Evolutionary conservation across 2,329 filamentous ascomycete species (phyloP), one percentile per base, ranked within the genome.

Genomic region (Chaetomium strumarium): DNA sequence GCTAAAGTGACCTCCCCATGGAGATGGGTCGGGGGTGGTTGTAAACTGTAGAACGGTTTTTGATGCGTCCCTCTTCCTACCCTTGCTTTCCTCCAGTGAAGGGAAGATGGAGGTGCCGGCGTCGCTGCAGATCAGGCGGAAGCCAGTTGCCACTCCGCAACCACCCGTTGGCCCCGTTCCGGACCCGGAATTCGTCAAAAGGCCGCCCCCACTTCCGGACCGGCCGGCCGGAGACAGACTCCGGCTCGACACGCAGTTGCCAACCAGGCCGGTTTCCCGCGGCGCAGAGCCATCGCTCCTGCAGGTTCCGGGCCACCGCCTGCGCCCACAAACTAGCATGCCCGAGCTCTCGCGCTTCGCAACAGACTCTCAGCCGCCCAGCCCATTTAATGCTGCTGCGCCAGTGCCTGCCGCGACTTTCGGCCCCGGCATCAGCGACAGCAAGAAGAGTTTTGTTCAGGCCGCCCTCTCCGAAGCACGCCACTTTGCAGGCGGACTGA

Each of bases 401-500:
- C 51, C 55, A 2, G 12, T 47, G 5, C 29, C 48, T 12, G 9
- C 44, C 2, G 49, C 58, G 0, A 58, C 55, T 6, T 58, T 58
- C 17, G 55, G 55, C 1, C 55, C 58, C 12, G 44, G 51, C 37
- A 40, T 33, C 17, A 48, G 40, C 12, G 31, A 29, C 13, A 19
- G 19, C 29, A 54, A 51, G 40, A 52, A 47, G 45, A 49, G 47
- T n/a, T 63, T 69, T 56, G 77, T 76, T 74, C 76, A 78, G 52
- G 66, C 68, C 1, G 76, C 77, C 0, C 58, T 80, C 1, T 72
- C 74, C 8, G 83, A 86, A 60, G 82, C 81, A 0, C 75, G 80
- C 34, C 80, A 86, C 64, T 81, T 86, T 55, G 81, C 84, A 1
- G 80, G 81, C 2, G 84, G 84, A 0, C 72, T 88, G 19, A 73